Evolutionary conservation across 176 grass and related monocot genomes (phyloP).

Genomic region (Chloris gayana): DNA sequence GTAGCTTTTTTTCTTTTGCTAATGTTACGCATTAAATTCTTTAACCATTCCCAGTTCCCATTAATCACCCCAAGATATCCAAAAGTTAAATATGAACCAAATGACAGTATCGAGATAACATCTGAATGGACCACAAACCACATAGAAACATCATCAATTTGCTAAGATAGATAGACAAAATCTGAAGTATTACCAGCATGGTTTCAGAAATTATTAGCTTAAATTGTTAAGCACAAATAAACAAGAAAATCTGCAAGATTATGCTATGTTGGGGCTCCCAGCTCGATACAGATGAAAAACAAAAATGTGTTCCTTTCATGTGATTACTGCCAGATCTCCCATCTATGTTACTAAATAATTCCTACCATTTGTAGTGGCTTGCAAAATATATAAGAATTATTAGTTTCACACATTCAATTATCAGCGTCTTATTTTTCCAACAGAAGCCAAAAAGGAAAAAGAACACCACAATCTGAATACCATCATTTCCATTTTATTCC

Average conservation of each 20-base stretch:
- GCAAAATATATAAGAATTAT: neutral
- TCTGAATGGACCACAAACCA: neutral
- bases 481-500: neutral
- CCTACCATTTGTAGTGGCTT: neutral
- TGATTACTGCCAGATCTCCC: neutral
- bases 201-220: slow-evolving; percentile 3
- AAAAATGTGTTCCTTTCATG: neutral
- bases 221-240: neutral
- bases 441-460: neutral
- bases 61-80: neutral
- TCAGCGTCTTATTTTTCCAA: neutral
- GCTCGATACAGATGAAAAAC: neutral
- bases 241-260: neutral
- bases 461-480: neutral
- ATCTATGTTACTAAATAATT: slow-evolving; percentile 6
- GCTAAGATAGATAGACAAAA: neutral
- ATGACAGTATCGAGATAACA: slow-evolving; percentile 1
- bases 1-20: neutral
- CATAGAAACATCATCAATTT: neutral
- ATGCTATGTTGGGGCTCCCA: neutral
- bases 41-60: neutral
- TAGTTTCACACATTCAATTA: neutral
- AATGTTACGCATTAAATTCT: neutral
- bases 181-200: neutral
- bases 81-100: slow-evolving; percentile 10